phyloP scores from a whole-genome alignment of 2,329 filamentous ascomycete species.

The Nannizziopsis arthrosporioides region DNA sequence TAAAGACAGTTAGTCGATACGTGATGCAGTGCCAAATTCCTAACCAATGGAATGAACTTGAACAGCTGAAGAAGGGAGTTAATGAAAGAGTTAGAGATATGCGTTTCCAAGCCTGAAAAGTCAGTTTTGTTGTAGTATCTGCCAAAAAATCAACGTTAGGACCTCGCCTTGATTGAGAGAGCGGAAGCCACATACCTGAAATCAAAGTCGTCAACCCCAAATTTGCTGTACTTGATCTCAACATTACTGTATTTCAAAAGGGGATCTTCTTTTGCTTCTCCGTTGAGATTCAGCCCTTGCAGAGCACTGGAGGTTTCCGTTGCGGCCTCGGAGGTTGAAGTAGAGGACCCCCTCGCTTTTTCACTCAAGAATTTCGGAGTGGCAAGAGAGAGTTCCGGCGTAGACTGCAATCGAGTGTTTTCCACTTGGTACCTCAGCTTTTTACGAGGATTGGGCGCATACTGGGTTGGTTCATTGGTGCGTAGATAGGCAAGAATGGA shows the following conservation, averaged over 20 bases:
- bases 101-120: slow-evolving; percentile 87
- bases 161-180: background rate
- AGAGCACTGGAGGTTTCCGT: slow-evolving; percentile 53
- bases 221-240: slow-evolving; percentile 98
- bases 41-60: slow-evolving; percentile 76
- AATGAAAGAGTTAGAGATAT: slow-evolving; percentile 93
- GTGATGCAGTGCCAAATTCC: slow-evolving; percentile 81
- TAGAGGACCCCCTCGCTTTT: slow-evolving; percentile 58
- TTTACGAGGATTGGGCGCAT: slow-evolving; percentile 63
- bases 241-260: slow-evolving; percentile 84
- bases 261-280: slow-evolving; percentile 65
- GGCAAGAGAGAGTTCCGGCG: slow-evolving; percentile 49
- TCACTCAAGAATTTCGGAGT: slow-evolving; percentile 92
- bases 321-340: slow-evolving; percentile 28
- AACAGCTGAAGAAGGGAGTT: slow-evolving; percentile 86
- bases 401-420: slow-evolving; percentile 55
- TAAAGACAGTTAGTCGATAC: slow-evolving; percentile 72
- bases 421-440: slow-evolving; percentile 71
- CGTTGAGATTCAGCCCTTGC: slow-evolving; percentile 57
- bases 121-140: slow-evolving; percentile 90
- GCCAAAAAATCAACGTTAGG: slow-evolving; percentile 15
- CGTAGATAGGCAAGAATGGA: slow-evolving; percentile 58
- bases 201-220: slow-evolving; percentile 98
- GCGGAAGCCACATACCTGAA: slow-evolving; percentile 61
- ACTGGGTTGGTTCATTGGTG: slow-evolving; percentile 60